Base-by-base conservation (phyloP, 805 yeast genomes). In the Pichia paraexigua region DNA sequence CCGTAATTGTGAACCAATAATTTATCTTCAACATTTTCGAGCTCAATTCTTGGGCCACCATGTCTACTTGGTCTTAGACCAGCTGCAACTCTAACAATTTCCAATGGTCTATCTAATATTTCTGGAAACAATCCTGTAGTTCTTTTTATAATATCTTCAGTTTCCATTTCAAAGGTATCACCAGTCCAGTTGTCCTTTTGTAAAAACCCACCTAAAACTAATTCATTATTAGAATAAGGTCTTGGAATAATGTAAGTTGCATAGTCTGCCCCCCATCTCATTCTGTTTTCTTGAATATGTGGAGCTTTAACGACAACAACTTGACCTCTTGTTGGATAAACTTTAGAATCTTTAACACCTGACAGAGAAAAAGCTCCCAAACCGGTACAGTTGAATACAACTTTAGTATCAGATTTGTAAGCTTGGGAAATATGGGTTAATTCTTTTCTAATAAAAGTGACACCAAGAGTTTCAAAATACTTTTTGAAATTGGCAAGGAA, bases 311-410 rank as follows among this genome's bases (percentile, higher is more conserved):
- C 73, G 11, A 85, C 82, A 20, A 85, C 83, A 25, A 86, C 89
- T 61, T 87, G 95, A 6, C 95, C 95, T 53, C 95, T 71, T 0
- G 87, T 79, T 9, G 95, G 92, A 57, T 81, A 84, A 20, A 83
- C 77, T 1, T 69, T 67, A 10, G 68, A 54, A 60, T 87, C 95
- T 21, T 70, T 67, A 18, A 84, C 87, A 13, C 91, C 94, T 9
- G 81, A 81, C 7, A 87, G 67, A 2, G 65, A 62, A 45, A 71
- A 71, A 2, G 94, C 86, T 12, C 90, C 87, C 21, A 84, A 70
- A 9, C 95, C 95, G 0, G 90, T 74, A 64, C 95, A 86, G 60
- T 87, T 87, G 74, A 86, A 83, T 10, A 85, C 83, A 7, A 66
- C 70, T 42, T 71, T 64, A 1, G 81, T 72, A 2, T 62, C 48